phyloP scores from a whole-genome alignment of 2,329 filamentous ascomycete genomes.

The Arthrobotrys pseudoclavata region DNA sequence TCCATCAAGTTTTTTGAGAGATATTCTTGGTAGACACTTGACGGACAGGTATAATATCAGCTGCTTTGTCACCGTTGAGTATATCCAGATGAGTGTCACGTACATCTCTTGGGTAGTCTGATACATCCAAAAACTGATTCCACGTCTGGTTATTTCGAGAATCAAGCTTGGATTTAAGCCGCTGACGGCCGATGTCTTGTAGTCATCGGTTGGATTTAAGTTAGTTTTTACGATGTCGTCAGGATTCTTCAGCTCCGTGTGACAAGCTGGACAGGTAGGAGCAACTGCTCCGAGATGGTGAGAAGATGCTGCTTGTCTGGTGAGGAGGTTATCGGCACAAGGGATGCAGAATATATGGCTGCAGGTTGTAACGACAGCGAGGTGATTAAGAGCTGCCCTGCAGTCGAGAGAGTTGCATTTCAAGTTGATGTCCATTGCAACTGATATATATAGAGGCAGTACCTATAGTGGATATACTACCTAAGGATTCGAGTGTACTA shows the following conservation, averaged over 20 bases:
- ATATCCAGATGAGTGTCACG: slow-evolving; percentile 24
- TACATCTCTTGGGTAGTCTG: slow-evolving; percentile 87
- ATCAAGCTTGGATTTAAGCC: slow-evolving; percentile 84
- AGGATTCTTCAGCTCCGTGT: slow-evolving; percentile 75
- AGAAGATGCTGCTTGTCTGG: slow-evolving; percentile 72
- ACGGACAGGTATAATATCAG: slow-evolving; percentile 24
- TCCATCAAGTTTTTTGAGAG: slow-evolving; percentile 79
- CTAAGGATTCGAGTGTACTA: too few species aligned
- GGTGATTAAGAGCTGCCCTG: slow-evolving; percentile 75
- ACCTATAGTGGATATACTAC: too few species aligned
- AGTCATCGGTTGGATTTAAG: slow-evolving; percentile 85
- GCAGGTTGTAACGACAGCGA: slow-evolving; percentile 89
- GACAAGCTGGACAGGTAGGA: slow-evolving; percentile 79
- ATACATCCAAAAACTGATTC: slow-evolving; percentile 86
- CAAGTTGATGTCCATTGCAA: slow-evolving; percentile 68
- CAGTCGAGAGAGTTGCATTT: slow-evolving; percentile 87
- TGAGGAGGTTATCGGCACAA: slow-evolving; percentile 77
- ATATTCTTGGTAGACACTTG: slow-evolving; percentile 81
- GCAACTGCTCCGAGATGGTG: slow-evolving; percentile 49
- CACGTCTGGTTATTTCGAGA: slow-evolving; percentile 86
- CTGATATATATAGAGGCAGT: background rate
- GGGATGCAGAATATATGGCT: slow-evolving; percentile 88
- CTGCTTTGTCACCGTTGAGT: background rate
- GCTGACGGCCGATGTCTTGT: slow-evolving; percentile 87
- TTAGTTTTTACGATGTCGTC: slow-evolving; percentile 81